Base-by-base conservation (phyloP, 2,329 filamentous ascomycete genomes). In the Aspergillus glaucus region DNA sequence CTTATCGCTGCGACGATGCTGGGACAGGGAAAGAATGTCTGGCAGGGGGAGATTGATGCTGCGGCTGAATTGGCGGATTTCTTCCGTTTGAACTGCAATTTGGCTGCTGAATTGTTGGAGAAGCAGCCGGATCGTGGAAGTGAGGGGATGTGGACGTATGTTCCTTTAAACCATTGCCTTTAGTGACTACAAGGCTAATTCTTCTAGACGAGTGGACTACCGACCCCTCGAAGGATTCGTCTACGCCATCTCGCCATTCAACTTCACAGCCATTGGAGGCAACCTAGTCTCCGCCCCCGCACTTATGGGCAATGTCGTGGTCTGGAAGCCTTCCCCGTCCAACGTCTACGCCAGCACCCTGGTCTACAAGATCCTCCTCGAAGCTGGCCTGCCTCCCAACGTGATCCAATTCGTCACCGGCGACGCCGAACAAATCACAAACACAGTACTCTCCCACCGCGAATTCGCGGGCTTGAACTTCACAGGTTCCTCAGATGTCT, bases 1-100 rank as follows among this genome's bases (percentile, higher is more conserved):
- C 81, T 97, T 61, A 93, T 96, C 84, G 91, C 92, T 3, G 86
- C 88, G 14, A 95, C 92, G 4, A 95, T 96, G 82, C 75, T 95
- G 19, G 91, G 92, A 52, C 92, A 97, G 73, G 92, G 92, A 60
- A 96, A 96, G 80, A 96, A 95, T 67, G 88, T 87, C 41, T 95
- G 89, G 89, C 91, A 97, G 70, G 91, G 89, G 28, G 91, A 97
- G 77, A 96, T 96, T 56, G 91, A 96, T 70, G 80, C 89, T 30
- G 91, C 91, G 14, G 91, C 91, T 9, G 92, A 97, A 75, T 72
- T 94, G 61, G 85, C 82, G 55, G 91, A 97, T 67, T 96, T 96
- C 72, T 75, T 96, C 64, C 82, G 88, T 14, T 53, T 62, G 24
- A 63, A 64, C 51, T 62, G 60, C 50, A 81, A 90, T 67, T 95